Percentiles rank a stretch among this genome's conserved stretches.
Evolutionary conservation across 2,329 filamentous ascomycete species (phyloP).

Genomic region (Bisporella sp.): DNA sequence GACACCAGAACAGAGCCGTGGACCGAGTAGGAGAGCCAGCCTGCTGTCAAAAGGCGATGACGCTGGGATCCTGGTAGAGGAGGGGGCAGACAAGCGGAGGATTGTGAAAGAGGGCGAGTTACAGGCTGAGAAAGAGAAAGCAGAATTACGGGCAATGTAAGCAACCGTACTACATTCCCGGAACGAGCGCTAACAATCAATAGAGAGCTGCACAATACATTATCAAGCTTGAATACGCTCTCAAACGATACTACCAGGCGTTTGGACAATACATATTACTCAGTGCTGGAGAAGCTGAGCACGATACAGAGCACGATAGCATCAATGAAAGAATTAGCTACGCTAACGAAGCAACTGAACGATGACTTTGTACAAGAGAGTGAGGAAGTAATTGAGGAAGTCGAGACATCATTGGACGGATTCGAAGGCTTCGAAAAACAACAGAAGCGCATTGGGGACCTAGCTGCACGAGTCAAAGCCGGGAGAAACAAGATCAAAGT

Average conservation of each 20-base stretch:
- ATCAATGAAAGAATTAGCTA: conserved; percentile 60
- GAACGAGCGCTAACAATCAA: conserved; percentile 2
- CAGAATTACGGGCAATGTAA: conserved; percentile 34
- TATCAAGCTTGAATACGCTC: conserved; percentile 48
- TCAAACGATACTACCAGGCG: conserved; percentile 56
- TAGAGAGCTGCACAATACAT: conserved; percentile 45
- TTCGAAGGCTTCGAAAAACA: conserved; percentile 60
- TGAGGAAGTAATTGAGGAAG: conserved; percentile 50
- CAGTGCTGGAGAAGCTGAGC: conserved; percentile 61
- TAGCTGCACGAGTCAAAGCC: conserved; percentile 54
- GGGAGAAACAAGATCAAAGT: conserved; percentile 53
- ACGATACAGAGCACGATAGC: conserved; percentile 57
- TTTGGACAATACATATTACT: conserved; percentile 69
- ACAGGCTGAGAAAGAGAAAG: conserved; percentile 35
- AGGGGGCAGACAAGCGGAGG: conserved; percentile 9
- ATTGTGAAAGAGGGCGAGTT: conserved; percentile 33
- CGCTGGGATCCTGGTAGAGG: conserved; percentile 6
- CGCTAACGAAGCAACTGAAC: conserved; percentile 50
- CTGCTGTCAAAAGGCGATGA: conserved; percentile 23
- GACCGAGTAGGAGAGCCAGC: conserved; percentile 38
- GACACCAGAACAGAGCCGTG: conserved; percentile 37
- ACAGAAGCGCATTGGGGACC: conserved; percentile 51
- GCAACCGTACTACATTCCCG: too few relatives aligned
- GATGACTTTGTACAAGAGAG: conserved; percentile 54
- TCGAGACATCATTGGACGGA: conserved; percentile 43